These are phyloP conservation scores for Phellinidium pouzarii DNA, from an alignment of 1,284 basidiomycete species.

Conservation along the genomic window DNA sequence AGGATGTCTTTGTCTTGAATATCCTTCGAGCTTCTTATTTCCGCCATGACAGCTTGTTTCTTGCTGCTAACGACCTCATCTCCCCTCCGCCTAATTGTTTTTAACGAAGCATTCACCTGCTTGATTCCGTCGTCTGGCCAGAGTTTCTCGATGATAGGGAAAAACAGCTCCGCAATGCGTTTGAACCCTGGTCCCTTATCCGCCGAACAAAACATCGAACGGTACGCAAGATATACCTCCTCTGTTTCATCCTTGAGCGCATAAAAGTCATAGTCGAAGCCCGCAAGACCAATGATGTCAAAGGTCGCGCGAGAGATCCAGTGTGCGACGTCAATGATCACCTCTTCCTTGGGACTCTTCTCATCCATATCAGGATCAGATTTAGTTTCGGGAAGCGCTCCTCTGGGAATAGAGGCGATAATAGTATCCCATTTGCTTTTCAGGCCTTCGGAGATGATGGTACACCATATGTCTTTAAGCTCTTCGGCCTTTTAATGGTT, in stretches of 20 bases:
- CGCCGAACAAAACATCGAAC: constrained; percentile 40
- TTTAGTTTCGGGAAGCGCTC: constrained; percentile 5
- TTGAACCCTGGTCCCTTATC: constrained; percentile 34
- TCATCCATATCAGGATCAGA: background rate
- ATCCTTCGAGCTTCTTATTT: constrained; percentile 26
- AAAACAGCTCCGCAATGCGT: constrained; percentile 36
- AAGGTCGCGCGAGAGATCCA: constrained; percentile 46
- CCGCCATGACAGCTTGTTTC: constrained; percentile 30
- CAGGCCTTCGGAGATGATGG: constrained; percentile 34
- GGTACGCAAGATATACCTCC: constrained; percentile 41
- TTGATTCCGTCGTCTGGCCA: constrained; percentile 37
- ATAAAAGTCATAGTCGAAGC: constrained; percentile 43
- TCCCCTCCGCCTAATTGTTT: constrained; percentile 35
- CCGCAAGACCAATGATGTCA: constrained; percentile 45
- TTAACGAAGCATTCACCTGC: constrained; percentile 31
- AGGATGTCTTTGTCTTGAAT: constrained; percentile 39
- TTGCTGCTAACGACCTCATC: constrained; percentile 36
- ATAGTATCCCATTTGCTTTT: constrained; percentile 31
- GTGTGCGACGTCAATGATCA: constrained; percentile 36
- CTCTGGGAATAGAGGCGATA: constrained; percentile 20
- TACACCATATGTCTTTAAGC: constrained; percentile 32
- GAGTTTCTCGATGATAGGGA: constrained; percentile 38
- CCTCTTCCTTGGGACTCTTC: constrained; percentile 3
- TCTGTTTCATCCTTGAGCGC: constrained; percentile 42
- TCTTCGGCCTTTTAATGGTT: constrained; percentile 31